These are phyloP conservation scores for Hypoxylon sp. DNA, from an alignment of 2,329 filamentous ascomycete genomes.

Conservation along the genomic window DNA sequence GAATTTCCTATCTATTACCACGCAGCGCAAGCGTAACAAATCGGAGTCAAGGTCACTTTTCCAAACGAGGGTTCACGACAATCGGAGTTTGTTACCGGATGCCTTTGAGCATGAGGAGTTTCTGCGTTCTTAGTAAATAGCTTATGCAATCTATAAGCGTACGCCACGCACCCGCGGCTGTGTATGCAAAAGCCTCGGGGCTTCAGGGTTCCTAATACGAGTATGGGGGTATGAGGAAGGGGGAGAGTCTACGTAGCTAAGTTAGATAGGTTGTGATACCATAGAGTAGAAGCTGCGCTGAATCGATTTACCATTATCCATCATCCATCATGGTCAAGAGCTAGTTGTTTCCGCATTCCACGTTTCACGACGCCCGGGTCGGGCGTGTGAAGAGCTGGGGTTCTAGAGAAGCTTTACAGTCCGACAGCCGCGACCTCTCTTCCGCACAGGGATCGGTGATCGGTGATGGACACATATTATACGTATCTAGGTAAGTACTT, in stretches of 20 bases:
- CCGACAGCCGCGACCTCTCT: too few species aligned
- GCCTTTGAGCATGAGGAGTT: conserved; percentile 7
- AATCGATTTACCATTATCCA: neutral
- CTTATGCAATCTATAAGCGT: conserved; percentile 6
- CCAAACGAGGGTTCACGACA: conserved; percentile 7
- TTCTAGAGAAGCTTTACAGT: neutral
- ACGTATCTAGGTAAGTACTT: conserved; percentile 10
- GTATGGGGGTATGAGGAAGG: conserved; percentile 1
- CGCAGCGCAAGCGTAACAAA: neutral
- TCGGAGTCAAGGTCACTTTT: conserved; percentile 29
- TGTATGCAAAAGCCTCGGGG: conserved; percentile 11
- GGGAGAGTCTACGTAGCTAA: neutral
- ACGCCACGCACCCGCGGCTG: conserved; percentile 7
- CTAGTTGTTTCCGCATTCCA: neutral
- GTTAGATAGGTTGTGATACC: conserved; percentile 23
- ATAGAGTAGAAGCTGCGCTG: conserved; percentile 5
- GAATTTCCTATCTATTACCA: neutral
- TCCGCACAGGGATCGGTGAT: neutral
- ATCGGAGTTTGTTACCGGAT: neutral
- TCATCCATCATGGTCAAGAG: neutral
- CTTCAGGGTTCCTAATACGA: conserved; percentile 3
- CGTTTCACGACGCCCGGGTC: neutral
- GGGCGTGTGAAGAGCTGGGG: neutral
- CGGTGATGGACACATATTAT: too few species aligned
- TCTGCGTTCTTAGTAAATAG: conserved; percentile 21